phyloP scores from a whole-genome alignment of 257 asterid genomes.

The Nicotiana noctiflora region DNA sequence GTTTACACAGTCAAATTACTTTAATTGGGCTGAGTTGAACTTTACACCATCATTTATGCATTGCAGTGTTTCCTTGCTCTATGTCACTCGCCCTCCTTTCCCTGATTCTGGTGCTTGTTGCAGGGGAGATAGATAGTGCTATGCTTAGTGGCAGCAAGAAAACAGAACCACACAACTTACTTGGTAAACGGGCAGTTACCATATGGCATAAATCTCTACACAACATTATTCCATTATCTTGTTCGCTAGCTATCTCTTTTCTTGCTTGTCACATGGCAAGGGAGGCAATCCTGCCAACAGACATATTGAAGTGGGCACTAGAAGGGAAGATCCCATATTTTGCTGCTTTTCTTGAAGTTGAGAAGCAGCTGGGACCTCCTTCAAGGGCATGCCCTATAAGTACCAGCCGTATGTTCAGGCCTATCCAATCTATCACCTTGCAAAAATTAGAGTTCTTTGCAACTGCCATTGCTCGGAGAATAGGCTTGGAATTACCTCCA shows the following conservation, averaged over 20 bases:
- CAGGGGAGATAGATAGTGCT: conserved; percentile 41
- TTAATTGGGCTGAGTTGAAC: neutral
- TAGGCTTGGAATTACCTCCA: conserved; percentile 57
- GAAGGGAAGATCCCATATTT: conserved; percentile 85
- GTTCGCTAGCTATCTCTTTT: conserved; percentile 55
- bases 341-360: conserved; percentile 52
- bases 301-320: conserved; percentile 55
- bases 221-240: conserved; percentile 40
- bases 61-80: neutral
- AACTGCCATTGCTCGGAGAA: conserved; percentile 48
- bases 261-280: conserved; percentile 70
- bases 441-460: conserved; percentile 67
- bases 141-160: conserved; percentile 16
- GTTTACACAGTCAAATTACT: neutral
- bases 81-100: neutral
- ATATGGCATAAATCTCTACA: conserved; percentile 53
- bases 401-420: conserved; percentile 55
- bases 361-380: conserved; percentile 47
- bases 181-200: conserved; percentile 47
- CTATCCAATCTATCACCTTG: conserved; percentile 34
- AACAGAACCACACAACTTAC: conserved; percentile 49
- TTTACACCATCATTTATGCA: neutral
- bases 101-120: conserved; percentile 7
- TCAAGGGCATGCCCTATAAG: conserved; percentile 51
- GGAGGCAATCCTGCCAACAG: conserved; percentile 61